These are phyloP conservation scores for Penicillium sp. DNA, from an alignment of 2,329 filamentous ascomycete species.

Conservation along the genomic window DNA sequence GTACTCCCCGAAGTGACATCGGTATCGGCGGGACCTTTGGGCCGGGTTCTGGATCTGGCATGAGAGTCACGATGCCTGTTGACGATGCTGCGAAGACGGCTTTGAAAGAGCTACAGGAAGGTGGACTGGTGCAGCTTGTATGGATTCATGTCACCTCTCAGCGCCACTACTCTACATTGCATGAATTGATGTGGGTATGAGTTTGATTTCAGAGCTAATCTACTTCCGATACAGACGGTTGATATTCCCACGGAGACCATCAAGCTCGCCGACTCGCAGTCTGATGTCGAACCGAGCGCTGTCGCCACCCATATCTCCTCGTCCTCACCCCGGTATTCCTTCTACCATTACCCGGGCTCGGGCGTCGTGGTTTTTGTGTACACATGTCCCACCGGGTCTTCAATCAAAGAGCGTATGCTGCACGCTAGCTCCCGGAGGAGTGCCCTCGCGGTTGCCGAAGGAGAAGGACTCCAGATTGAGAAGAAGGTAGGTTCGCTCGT, in stretches of 20 bases:
- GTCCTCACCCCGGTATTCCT: constrained; percentile 59
- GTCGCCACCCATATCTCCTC: constrained; percentile 51
- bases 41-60: constrained; percentile 34
- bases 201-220: constrained; percentile 22
- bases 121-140: constrained; percentile 52
- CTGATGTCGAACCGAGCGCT: constrained; percentile 42
- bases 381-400: constrained; percentile 60
- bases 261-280: constrained; percentile 48
- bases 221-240: constrained; percentile 35
- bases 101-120: constrained; percentile 42
- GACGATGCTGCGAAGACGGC: constrained; percentile 55
- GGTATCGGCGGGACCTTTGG: constrained; percentile 43
- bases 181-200: background rate
- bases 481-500: constrained; percentile 50
- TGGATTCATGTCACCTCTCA: constrained; percentile 11
- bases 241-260: constrained; percentile 54
- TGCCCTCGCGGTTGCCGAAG: constrained; percentile 54
- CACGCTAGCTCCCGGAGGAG: constrained; percentile 59
- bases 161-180: background rate
- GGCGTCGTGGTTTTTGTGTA: constrained; percentile 60
- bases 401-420: constrained; percentile 65
- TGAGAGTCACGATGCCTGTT: constrained; percentile 51
- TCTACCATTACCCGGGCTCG: constrained; percentile 55
- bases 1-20: constrained; percentile 52
- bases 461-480: constrained; percentile 55